Base-by-base conservation (phyloP, 2,329 filamentous ascomycete genomes). In the Monilinia aucupariae region DNA sequence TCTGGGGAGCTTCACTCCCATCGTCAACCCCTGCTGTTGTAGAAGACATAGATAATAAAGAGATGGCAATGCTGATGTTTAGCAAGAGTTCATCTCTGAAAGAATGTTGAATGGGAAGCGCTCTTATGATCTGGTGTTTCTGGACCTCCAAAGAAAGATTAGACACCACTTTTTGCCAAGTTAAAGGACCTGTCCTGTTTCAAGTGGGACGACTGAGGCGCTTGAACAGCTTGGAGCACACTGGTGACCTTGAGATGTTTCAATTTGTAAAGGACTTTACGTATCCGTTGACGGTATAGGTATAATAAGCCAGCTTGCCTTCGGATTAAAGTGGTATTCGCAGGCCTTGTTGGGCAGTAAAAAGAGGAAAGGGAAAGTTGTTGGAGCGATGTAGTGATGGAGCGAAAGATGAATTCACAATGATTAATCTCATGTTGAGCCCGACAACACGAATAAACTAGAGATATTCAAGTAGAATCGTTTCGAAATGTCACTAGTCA, bases 41-140 rank as follows among this genome's bases (percentile, higher is more conserved):
- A 34, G 50, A 61, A 55, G 59, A 47, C 49, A 54, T 61, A 39
- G 27, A 25, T 55, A 45, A 22, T 32, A 54, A 20, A n/a, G 50
- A 54, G 39, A 22, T 15, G 39, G 22, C 34, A 45, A 25, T 54
- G 50, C 22, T 61, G 59, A 61, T 45, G 39, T 55, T 47, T 32
- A 59, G 48, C n/a, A 37, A 27, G 43, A 30, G 20, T 32, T 25
- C 48, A 55, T 37, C n/a, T 54, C 50, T 45, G 49, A 25, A 27
- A 55, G 37, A 45, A 15, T 47, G 17, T 61, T 27, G 49, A 54
- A 55, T 61, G 59, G 59, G 50, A 55, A 61, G 59, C 55, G 48
- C 59, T 61, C 30, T 43, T 55, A 61, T 61, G 50, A 55, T 48
- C 25, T 61, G 41, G 59, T 20, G 30, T 39, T 45, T 47, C 32